Conservation (phyloP, 2,329 filamentous ascomycete genomes). For the Pyrenochaeta sp. region DNA sequence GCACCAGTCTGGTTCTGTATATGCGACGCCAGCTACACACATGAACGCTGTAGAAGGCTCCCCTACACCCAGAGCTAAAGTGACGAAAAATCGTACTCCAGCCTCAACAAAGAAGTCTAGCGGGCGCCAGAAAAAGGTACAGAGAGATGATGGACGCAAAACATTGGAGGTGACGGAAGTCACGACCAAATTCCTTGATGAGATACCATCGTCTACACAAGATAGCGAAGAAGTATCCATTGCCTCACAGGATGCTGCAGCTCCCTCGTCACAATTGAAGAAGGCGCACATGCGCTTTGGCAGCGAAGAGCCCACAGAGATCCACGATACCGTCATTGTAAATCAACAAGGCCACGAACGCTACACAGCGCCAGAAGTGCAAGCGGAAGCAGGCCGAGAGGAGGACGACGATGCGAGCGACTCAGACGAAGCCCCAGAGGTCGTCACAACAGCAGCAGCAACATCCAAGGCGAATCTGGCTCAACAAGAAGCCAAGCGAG, state of each 20-base stretch:
- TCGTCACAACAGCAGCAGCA: conserved; percentile 44
- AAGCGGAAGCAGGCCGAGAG: conserved; percentile 6
- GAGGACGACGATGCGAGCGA: conserved; percentile 41
- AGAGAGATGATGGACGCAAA: conserved; percentile 1
- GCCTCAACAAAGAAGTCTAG: conserved; percentile 24
- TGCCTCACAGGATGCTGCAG: conserved; percentile 22
- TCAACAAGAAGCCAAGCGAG: conserved; percentile 41
- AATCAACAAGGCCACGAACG: conserved; percentile 23
- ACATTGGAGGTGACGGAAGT: conserved; percentile 8
- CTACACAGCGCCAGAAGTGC: conserved; percentile 11
- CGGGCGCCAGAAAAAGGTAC: conserved; percentile 22
- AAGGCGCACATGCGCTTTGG: conserved; percentile 45
- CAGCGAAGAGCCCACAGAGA: conserved; percentile 43
- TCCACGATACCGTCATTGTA: conserved; percentile 3
- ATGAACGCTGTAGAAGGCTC: conserved; percentile 28
- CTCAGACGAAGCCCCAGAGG: conserved; percentile 51
- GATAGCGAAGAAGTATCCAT: conserved; percentile 33
- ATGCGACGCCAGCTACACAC: conserved; percentile 35
- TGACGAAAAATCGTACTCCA: conserved; percentile 18
- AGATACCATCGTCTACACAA: conserved; percentile 39
- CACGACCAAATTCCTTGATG: conserved; percentile 20
- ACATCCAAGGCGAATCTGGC: conserved; percentile 36
- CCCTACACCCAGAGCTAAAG: conserved; percentile 31
- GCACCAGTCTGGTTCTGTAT: conserved; percentile 25
- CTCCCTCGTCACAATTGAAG: conserved; percentile 17